Evolutionary conservation across 1,139 yeast species (phyloP), one percentile per base, ranked within the genome.

Genomic region (Hansenula lynferdii): DNA sequence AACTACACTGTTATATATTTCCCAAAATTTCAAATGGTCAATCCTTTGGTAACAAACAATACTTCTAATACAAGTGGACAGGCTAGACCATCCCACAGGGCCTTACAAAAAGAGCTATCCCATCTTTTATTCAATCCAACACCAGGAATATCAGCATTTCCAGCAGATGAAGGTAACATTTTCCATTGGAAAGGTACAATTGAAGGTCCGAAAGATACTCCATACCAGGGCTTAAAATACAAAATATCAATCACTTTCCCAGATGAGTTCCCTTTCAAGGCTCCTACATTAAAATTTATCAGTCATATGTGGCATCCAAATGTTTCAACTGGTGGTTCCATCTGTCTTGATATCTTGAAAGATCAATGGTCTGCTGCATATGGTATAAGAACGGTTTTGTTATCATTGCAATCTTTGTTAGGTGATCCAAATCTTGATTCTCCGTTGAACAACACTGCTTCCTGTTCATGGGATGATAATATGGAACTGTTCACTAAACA

Each of bases 301-400:
- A 70, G 82, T 35, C 82, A 82, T 41, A 79, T 80, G 68, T 80
- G 80, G 69, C 89, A 81, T 52, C 89, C 89, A 41, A 81, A 81
- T 56, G 80, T 80, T 47, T 82, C 79, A 53, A 69, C 75, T 64
- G 65, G 73, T 44, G 87, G 87, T 33, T 75, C 77, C 56, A 64
- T 64, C 38, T 62, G 67, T 49, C 45, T 64, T 40, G 69, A 65
- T 49, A 62, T 64, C 37, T 50, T 65, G 37, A 62, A 71, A 50
- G 85, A 79, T 43, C 78, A 77, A 53, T 80, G 87, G 87, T 76
- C 84, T 15, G 85, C 86, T 5, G 81, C 80, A 14, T 70, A 77
- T 52, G 80, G 78, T 36, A 79, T 78, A 11, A 79, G 77, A 45
- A 75, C 80, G 19, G 75, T 78, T 37, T 58, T 79, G 43, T 61